Evolutionary conservation across 805 yeast genomes (phyloP).

Genomic region (Hanseniaspora singularis): DNA sequence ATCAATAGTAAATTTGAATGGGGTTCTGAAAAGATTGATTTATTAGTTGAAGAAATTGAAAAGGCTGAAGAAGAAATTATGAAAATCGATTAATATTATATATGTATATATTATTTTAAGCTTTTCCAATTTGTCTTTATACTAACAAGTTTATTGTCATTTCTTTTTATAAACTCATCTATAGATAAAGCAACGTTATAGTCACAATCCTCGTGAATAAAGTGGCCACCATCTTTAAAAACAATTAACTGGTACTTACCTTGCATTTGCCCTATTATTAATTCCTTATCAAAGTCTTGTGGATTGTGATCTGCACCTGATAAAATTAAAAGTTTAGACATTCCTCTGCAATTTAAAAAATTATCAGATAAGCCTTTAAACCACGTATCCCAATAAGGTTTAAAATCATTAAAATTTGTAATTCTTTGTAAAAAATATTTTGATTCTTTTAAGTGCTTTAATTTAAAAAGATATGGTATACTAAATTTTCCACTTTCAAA

Average conservation of each 20-base stretch:
- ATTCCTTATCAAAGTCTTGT: conserved; percentile 56
- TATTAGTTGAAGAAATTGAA: conserved; percentile 47
- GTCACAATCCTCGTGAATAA: conserved; percentile 88
- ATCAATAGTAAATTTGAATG: conserved; percentile 80
- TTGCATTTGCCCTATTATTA: conserved; percentile 96
- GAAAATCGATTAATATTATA: conserved; percentile 5
- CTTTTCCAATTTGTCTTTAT: conserved; percentile 32
- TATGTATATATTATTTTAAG: neutral
- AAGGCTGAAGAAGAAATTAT: conserved; percentile 25
- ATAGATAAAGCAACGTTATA: conserved; percentile 47
- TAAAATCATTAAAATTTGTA: conserved; percentile 49
- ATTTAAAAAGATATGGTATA: conserved; percentile 54
- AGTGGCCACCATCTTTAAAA: conserved; percentile 76
- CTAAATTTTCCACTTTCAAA: conserved; percentile 55
- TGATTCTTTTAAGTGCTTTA: conserved; percentile 13
- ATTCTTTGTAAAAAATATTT: conserved; percentile 41
- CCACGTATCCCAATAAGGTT: conserved; percentile 73
- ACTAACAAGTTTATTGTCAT: conserved; percentile 27
- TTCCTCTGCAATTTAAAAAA: conserved; percentile 38
- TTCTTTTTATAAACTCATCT: conserved; percentile 36
- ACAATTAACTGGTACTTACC: conserved; percentile 87
- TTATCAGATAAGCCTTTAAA: conserved; percentile 51
- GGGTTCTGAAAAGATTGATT: conserved; percentile 82
- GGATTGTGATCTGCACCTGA: conserved; percentile 61
- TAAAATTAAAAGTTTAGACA: conserved; percentile 58